Evolutionary conservation across 306 rosid species (phyloP).

Genomic region (Corylus americana): DNA sequence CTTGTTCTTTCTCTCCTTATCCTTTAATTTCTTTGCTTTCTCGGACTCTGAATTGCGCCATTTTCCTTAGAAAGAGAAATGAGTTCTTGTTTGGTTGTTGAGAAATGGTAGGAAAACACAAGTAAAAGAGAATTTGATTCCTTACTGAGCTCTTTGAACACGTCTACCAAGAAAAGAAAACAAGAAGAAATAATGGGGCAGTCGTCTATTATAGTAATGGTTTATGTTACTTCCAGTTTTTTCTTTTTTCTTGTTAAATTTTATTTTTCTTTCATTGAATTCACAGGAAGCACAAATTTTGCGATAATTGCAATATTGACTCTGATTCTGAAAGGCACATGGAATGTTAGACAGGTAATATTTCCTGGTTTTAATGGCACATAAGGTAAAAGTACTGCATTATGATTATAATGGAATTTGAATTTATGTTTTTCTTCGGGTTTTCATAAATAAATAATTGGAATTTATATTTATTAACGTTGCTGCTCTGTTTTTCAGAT

Average conservation of each 20-base stretch:
- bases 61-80: background rate
- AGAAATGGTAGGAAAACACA: background rate
- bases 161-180: background rate
- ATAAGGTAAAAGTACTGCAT: too few species aligned
- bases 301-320: constrained; percentile 78
- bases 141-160: background rate
- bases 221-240: background rate
- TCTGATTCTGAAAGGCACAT: constrained; percentile 60
- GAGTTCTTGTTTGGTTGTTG: constrained; percentile 6
- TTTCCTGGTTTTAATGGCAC: background rate
- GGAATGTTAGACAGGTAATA: constrained; percentile 88
- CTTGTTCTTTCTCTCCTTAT: background rate
- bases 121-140: background rate
- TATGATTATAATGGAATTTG: background rate
- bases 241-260: background rate
- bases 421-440: background rate
- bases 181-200: background rate
- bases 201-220: background rate
- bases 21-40: background rate
- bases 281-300: constrained; percentile 90
- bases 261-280: background rate
- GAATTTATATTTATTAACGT: background rate
- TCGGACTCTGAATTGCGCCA: background rate
- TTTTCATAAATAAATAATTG: background rate
- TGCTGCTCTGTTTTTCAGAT: constrained; percentile 50